These are phyloP conservation scores for Rhizopogon rudus DNA, from an alignment of 768 basidiomycete genomes.

Conservation along the genomic window DNA sequence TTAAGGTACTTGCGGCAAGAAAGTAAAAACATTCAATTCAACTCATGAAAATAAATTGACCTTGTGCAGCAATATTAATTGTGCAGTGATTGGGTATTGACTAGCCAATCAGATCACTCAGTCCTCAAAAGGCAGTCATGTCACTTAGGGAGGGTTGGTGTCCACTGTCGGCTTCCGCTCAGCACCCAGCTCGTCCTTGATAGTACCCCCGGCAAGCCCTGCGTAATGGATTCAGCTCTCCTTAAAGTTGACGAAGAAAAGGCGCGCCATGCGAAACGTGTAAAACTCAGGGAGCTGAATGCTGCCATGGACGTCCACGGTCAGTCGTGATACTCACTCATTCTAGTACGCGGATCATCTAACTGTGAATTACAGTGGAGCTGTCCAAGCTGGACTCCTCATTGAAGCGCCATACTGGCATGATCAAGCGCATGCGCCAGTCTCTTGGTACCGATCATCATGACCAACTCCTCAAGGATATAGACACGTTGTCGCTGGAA, in stretches of 20 bases:
- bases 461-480: conserved; percentile 89
- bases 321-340: conserved; percentile 17
- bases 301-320: conserved; percentile 43
- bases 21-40: too few relatives aligned
- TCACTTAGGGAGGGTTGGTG: neutral
- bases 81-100: too few relatives aligned
- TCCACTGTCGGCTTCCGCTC: neutral
- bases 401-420: conserved; percentile 90
- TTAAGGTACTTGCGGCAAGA: too few relatives aligned
- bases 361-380: conserved; percentile 37
- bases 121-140: conserved; percentile 1
- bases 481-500: conserved; percentile 84
- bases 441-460: conserved; percentile 78
- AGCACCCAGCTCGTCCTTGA: neutral
- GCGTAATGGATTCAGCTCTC: conserved; percentile 18
- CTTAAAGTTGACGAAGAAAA: conserved; percentile 46
- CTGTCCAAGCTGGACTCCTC: conserved; percentile 85
- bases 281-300: conserved; percentile 56
- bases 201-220: neutral
- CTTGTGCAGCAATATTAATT: too few relatives aligned
- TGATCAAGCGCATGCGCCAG: conserved; percentile 90
- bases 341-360: neutral
- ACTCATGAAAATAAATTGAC: too few relatives aligned
- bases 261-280: conserved; percentile 50
- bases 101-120: neutral